Percentiles rank a stretch among this genome's conserved stretches.
These are phyloP conservation scores for Pyrenophora tritici-repentis DNA, from an alignment of 2,329 filamentous ascomycete genomes.

Conservation along the genomic window DNA sequence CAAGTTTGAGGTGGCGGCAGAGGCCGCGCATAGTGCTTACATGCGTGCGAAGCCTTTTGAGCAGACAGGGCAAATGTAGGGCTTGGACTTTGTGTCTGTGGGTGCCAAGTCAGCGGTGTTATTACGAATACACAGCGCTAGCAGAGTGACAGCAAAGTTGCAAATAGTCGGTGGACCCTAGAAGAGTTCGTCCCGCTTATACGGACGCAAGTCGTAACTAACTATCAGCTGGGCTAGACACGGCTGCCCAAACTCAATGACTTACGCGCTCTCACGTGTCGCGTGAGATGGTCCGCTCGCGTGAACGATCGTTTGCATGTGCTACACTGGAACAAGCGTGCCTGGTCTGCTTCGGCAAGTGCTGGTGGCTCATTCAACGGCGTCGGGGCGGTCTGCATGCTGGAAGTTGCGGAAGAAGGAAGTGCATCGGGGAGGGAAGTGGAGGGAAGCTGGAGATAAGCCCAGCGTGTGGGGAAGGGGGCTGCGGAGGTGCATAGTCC, in stretches of 20 bases:
- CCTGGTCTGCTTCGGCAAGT: conserved; percentile 24
- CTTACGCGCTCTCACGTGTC: conserved; percentile 58
- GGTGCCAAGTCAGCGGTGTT: conserved; percentile 14
- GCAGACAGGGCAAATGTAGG: conserved; percentile 53
- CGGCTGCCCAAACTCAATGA: conserved; percentile 4
- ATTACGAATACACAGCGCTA: background rate
- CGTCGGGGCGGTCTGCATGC: conserved; percentile 25
- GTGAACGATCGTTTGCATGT: conserved; percentile 59
- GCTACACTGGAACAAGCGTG: conserved; percentile 54
- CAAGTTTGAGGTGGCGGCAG: background rate
- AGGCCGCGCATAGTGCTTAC: conserved; percentile 28
- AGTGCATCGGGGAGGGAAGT: conserved; percentile 27
- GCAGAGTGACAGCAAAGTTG: background rate
- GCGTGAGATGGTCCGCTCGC: conserved; percentile 58
- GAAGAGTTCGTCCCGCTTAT: background rate
- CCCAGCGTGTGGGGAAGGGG: conserved; percentile 16
- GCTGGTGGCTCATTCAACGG: conserved; percentile 13
- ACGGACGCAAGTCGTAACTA: background rate
- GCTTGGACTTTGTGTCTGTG: conserved; percentile 50
- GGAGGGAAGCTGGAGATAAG: conserved; percentile 30
- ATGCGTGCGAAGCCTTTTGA: conserved; percentile 55
- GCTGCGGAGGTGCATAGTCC: conserved; percentile 9
- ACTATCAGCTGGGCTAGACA: background rate
- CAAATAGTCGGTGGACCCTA: no score
- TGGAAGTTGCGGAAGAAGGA: conserved; percentile 13